Percentiles rank a stretch among this genome's conserved stretches.
These are phyloP conservation scores for Betula pendula DNA, from an alignment of 306 rosid genomes.

Conservation along the genomic window DNA sequence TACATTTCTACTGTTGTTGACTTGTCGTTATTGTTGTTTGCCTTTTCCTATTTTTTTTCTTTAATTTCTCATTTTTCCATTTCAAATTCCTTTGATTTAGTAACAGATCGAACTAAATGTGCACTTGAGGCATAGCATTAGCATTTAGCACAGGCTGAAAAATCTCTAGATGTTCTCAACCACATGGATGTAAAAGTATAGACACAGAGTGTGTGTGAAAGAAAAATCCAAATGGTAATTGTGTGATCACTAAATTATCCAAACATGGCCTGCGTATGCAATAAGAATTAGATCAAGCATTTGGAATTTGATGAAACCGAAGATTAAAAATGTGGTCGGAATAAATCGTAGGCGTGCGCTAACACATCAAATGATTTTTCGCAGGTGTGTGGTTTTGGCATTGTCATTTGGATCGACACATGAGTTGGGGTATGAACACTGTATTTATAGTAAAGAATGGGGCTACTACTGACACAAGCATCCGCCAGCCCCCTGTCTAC, in stretches of 20 bases:
- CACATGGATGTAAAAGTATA: no score
- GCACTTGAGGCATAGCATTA: no score
- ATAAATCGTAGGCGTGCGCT: no score
- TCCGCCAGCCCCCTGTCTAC: background rate
- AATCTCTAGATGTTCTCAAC: no score
- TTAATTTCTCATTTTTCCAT: background rate
- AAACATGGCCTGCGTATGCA: no score
- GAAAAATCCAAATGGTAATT: no score
- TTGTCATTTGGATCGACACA: background rate
- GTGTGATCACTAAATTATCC: no score
- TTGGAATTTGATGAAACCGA: background rate
- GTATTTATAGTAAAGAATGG: background rate
- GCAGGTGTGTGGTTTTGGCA: conserved; percentile 8
- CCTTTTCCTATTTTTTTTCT: background rate
- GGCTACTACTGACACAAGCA: background rate
- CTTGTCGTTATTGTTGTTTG: no score
- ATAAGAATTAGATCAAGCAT: no score
- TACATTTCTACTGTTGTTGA: background rate
- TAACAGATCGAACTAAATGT: no score
- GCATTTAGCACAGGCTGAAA: no score
- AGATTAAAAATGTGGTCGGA: background rate
- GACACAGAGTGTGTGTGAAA: no score
- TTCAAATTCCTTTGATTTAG: background rate
- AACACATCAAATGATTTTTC: background rate
- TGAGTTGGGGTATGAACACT: background rate